phyloP scores from a whole-genome alignment of 106 monocot species.

The Chionographis japonica region DNA sequence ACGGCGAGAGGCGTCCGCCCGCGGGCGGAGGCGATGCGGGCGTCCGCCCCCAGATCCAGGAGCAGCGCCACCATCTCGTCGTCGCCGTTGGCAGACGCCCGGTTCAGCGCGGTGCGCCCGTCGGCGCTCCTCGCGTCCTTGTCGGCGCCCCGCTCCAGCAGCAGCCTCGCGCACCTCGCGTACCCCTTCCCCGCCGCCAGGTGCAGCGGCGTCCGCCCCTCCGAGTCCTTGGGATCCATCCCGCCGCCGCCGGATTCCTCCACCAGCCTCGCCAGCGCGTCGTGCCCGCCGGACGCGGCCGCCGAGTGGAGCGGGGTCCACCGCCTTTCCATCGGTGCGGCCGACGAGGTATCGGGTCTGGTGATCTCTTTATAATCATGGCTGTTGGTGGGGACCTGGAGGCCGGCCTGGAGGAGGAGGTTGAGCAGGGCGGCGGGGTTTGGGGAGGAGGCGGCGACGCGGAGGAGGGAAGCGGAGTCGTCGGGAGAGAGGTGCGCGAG shows the following conservation, averaged over 20 bases:
- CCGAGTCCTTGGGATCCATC: conserved; percentile 33
- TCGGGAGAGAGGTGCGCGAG: conserved; percentile 19
- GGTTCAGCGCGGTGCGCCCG: conserved; percentile 44
- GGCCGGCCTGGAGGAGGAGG: no score
- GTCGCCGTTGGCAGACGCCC: conserved; percentile 52
- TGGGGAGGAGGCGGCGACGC: no score
- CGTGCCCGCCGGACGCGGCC: conserved; percentile 22
- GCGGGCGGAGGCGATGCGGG: conserved; percentile 12
- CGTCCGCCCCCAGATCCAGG: conserved; percentile 56
- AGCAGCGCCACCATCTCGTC: conserved; percentile 51
- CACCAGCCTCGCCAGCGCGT: background rate
- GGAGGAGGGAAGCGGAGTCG: background rate
- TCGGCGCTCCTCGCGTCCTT: conserved; percentile 37
- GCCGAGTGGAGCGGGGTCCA: conserved; percentile 30
- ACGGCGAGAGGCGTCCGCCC: conserved; percentile 46
- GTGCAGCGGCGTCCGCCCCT: conserved; percentile 38
- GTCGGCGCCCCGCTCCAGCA: conserved; percentile 39
- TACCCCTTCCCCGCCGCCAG: conserved; percentile 45
- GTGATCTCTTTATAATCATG: no score
- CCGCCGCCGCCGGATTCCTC: background rate
- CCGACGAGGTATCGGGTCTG: background rate
- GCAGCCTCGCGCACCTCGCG: conserved; percentile 18
- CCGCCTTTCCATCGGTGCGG: conserved; percentile 7
- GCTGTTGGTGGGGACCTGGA: no score
- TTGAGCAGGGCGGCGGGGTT: no score